phyloP scores from a whole-genome alignment of 345 rosid genomes.

The Adansonia digitata region DNA sequence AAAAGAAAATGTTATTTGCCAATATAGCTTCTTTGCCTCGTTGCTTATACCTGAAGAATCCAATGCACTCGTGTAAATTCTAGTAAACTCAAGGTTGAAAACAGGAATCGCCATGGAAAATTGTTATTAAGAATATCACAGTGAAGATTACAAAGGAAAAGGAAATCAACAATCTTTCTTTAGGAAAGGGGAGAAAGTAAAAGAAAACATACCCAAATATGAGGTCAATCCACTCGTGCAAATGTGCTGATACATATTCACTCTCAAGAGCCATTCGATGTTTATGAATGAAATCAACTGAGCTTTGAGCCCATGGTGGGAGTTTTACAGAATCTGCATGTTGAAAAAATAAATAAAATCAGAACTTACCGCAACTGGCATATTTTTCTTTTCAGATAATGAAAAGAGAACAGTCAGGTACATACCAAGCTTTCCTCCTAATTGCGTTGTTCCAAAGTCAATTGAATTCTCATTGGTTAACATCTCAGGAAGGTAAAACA shows the following conservation, averaged over 20 bases:
- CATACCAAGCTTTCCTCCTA: slow-evolving; percentile 95
- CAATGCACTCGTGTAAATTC: slow-evolving; percentile 16
- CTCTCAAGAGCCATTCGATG: slow-evolving; percentile 96
- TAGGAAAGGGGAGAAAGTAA: neutral
- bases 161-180: neutral
- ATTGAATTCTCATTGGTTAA: slow-evolving; percentile 81
- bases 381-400: slow-evolving; percentile 15
- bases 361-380: slow-evolving; percentile 9
- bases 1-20: slow-evolving; percentile 94
- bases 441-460: slow-evolving; percentile 87
- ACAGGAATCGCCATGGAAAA: neutral
- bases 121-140: neutral
- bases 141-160: slow-evolving; percentile 2
- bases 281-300: slow-evolving; percentile 91
- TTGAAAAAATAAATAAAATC: neutral
- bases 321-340: slow-evolving; percentile 78
- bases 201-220: slow-evolving; percentile 69
- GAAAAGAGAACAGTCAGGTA: slow-evolving; percentile 2
- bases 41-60: slow-evolving; percentile 73
- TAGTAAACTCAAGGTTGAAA: neutral
- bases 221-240: slow-evolving; percentile 99
- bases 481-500: slow-evolving; percentile 94
- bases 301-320: slow-evolving; percentile 95
- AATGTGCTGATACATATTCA: slow-evolving; percentile 88
- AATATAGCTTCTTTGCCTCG: slow-evolving; percentile 96